Evolutionary conservation across 169 alveolate species (phyloP).

Genomic region (Cardiosporidium cionae): DNA sequence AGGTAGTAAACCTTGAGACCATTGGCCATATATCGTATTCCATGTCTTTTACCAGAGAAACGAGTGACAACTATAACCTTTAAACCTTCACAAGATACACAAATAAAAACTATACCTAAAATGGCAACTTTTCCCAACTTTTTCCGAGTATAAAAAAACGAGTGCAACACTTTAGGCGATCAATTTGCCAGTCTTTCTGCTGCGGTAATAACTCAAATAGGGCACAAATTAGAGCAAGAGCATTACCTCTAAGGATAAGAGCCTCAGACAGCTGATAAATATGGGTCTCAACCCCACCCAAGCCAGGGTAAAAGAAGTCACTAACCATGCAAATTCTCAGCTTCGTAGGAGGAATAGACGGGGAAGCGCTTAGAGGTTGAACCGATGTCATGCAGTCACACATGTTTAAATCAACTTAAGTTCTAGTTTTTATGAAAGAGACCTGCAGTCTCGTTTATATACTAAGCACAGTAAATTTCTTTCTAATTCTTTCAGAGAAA

Average conservation of each 20-base stretch:
- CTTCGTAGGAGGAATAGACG: no score
- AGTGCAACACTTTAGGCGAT: background rate
- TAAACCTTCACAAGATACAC: constrained; percentile 65
- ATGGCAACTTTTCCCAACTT: background rate
- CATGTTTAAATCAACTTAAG: no score
- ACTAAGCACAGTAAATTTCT: no score
- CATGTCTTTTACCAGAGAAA: constrained; percentile 79
- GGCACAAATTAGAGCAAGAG: background rate
- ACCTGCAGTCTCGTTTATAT: no score
- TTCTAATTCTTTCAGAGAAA: no score
- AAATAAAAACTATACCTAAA: background rate
- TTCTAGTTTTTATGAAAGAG: no score
- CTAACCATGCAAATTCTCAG: constrained; percentile 39
- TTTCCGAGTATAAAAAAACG: no score
- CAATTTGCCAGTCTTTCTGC: background rate
- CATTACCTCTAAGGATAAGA: constrained; percentile 68
- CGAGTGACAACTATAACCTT: constrained; percentile 93
- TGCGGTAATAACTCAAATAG: background rate
- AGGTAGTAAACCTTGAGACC: constrained; percentile 96
- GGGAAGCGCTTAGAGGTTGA: no score
- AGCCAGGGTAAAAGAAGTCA: constrained; percentile 48
- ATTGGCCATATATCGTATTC: constrained; percentile 91
- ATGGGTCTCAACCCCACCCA: constrained; percentile 99
- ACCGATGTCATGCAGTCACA: no score
- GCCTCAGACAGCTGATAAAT: constrained; percentile 88